A percentile compares a stretch with the other conserved stretches of the same genome.
phyloP scores from a whole-genome alignment of 1,284 basidiomycete genomes.

The Testicularia cyperi region DNA sequence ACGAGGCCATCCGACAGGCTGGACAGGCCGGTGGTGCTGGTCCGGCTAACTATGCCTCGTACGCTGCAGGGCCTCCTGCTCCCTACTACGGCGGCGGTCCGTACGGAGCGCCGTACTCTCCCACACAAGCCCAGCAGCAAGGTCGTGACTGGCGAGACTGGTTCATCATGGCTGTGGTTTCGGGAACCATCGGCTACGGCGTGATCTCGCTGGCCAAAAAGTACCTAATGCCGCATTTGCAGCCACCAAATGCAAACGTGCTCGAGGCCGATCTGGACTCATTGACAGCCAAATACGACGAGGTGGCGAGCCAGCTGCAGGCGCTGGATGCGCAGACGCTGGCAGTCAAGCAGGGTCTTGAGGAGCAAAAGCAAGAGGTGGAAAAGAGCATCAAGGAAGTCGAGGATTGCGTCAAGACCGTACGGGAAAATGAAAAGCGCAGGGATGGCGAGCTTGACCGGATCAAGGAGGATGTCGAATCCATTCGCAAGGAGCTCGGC shows the following conservation, averaged over 20 bases:
- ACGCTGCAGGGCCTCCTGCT: constrained; percentile 20
- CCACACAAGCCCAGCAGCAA: constrained; percentile 28
- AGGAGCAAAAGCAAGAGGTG: constrained; percentile 78
- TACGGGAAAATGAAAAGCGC: constrained; percentile 75
- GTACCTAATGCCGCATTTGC: constrained; percentile 87
- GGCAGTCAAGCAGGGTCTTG: constrained; percentile 74
- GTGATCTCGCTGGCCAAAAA: constrained; percentile 85
- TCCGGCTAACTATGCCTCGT: constrained; percentile 16
- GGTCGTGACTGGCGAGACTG: constrained; percentile 56
- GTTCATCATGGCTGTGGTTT: constrained; percentile 84
- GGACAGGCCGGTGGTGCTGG: constrained; percentile 14
- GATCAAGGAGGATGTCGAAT: constrained; percentile 65
- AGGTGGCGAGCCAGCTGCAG: constrained; percentile 70
- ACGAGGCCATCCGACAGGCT: constrained; percentile 72
- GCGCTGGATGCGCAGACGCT: constrained; percentile 78
- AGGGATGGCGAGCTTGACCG: constrained; percentile 88
- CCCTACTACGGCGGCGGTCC: constrained; percentile 34
- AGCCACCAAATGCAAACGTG: constrained; percentile 81
- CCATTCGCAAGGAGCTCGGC: constrained; percentile 84
- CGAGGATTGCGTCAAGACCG: constrained; percentile 73
- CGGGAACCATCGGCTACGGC: constrained; percentile 84
- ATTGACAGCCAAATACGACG: constrained; percentile 87
- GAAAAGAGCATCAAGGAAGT: constrained; percentile 78
- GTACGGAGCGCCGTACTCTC: constrained; percentile 7
- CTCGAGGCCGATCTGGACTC: constrained; percentile 86